Base-by-base conservation (phyloP, 2,329 filamentous ascomycete species). In the Xylariaceae sp. region DNA sequence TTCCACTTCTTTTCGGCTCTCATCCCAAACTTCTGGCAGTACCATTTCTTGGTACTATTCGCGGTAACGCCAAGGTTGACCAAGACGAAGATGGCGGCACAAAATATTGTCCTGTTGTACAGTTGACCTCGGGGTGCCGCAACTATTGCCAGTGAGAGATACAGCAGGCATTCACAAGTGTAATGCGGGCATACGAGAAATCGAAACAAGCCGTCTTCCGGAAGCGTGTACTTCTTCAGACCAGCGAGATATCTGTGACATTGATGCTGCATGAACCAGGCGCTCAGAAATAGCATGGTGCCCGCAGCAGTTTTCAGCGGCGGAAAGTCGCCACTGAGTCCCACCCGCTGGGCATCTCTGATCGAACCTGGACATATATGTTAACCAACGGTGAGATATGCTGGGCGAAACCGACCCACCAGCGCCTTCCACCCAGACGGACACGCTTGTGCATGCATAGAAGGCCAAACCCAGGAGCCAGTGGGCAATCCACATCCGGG, bases 171-270 rank as follows among this genome's bases (percentile, higher is more conserved):
- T 62, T 96, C 92, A 51, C 82, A 86, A 3, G 83, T 83, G 59
- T 96, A 98, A 60, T 98, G 92, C 13, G 92, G 88, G 48, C 84
- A 93, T 24, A 95, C 61, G 15, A 93, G 59, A 37, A 69, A 66
- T 28, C 67, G 66, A 58, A 96, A 98, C 37, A 83, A 61, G 3
- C 80, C 79, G 39, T 82, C 71, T 3, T 71, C 64, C 0, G 90
- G 90, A 16, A 96, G 68, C 9, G 83, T 83, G 59, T 98, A 96
- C 53, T 88, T 90, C 53, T 77, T 75, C 39, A 92, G 62, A 24
- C 72, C 71, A 26, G 79, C 76, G 14, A 92, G 70, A 48, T 89
- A 69, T 35, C 62, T 61, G 53, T 90, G 85, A 50, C 80, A 84
- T 44, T 75, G 68, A 57, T 90, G 75, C 56, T 98, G 92, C 43